These are phyloP conservation scores for Aspergillus saccharolyticus DNA, from an alignment of 495 filamentous ascomycete genomes.

Conservation along the genomic window DNA sequence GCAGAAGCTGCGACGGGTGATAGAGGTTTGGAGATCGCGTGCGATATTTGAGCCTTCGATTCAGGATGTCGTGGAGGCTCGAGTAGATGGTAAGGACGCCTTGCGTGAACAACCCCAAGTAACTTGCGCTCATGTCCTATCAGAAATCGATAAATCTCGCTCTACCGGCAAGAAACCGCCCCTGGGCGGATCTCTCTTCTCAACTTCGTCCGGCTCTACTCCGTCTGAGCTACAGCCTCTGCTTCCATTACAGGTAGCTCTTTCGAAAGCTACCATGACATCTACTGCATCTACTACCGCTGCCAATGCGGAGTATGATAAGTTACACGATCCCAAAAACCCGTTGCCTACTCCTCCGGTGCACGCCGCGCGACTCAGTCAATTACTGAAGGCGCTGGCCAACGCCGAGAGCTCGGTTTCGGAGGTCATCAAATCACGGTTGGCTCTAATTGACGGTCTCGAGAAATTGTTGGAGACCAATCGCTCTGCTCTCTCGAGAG, in stretches of 20 bases:
- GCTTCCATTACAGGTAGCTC: conserved; percentile 61
- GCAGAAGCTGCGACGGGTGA: conserved; percentile 76
- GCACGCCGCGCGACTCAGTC: conserved; percentile 82
- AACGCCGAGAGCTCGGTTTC: conserved; percentile 88
- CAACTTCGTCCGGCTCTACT: conserved; percentile 47
- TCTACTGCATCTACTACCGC: conserved; percentile 57
- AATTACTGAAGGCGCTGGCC: conserved; percentile 79
- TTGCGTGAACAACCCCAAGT: background rate
- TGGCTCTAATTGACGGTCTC: conserved; percentile 67
- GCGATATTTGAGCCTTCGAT: conserved; percentile 77
- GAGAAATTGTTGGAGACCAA: conserved; percentile 78
- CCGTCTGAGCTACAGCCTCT: conserved; percentile 75
- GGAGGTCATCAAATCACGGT: conserved; percentile 82
- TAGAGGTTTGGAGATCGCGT: conserved; percentile 90
- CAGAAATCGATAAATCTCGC: conserved; percentile 77
- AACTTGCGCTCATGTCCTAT: conserved; percentile 5
- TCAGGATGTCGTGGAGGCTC: conserved; percentile 69
- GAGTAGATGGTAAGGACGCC: conserved; percentile 62
- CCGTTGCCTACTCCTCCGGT: conserved; percentile 73
- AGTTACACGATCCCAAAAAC: conserved; percentile 63
- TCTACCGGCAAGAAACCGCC: conserved; percentile 58
- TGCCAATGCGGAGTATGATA: conserved; percentile 76
- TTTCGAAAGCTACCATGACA: conserved; percentile 63
- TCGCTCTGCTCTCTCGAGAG: conserved; percentile 59
- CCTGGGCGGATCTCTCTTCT: conserved; percentile 69